These are phyloP conservation scores for Suillus subaureus DNA, from an alignment of 768 basidiomycete species.

Conservation along the genomic window DNA sequence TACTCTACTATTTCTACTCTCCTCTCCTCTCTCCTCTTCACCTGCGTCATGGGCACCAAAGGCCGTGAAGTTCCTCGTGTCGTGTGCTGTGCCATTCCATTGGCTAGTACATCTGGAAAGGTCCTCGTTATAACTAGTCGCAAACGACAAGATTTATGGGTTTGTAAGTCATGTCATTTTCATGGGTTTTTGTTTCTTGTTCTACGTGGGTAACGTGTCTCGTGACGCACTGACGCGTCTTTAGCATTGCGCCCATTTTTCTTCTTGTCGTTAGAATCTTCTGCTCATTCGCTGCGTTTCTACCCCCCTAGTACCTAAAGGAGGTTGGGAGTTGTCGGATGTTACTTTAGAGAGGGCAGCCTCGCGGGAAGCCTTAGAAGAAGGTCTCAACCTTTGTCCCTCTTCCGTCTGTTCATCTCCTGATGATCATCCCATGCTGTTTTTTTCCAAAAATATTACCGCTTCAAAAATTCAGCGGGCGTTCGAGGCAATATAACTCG, in stretches of 20 bases:
- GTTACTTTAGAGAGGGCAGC: slow-evolving; percentile 83
- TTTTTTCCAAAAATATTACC: slow-evolving; percentile 31
- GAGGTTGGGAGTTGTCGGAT: slow-evolving; percentile 87
- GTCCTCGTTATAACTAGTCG: slow-evolving; percentile 84
- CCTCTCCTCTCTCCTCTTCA: neutral
- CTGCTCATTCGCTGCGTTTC: slow-evolving; percentile 1
- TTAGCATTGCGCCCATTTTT: slow-evolving; percentile 14
- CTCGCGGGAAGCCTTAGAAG: slow-evolving; percentile 91
- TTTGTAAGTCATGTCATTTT: slow-evolving; percentile 66
- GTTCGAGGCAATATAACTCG: slow-evolving; percentile 86
- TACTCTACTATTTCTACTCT: neutral
- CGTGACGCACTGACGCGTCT: neutral
- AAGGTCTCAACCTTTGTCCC: slow-evolving; percentile 90
- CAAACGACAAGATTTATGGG: slow-evolving; percentile 80
- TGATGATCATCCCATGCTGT: slow-evolving; percentile 56
- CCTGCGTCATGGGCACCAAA: slow-evolving; percentile 55
- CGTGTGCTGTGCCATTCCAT: slow-evolving; percentile 91
- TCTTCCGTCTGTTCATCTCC: slow-evolving; percentile 73
- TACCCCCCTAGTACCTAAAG: slow-evolving; percentile 74
- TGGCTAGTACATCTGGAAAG: slow-evolving; percentile 70
- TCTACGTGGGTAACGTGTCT: slow-evolving; percentile 9
- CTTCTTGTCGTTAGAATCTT: slow-evolving; percentile 3
- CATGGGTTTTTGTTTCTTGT: slow-evolving; percentile 13
- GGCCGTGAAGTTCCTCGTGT: slow-evolving; percentile 80
- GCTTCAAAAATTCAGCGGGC: slow-evolving; percentile 60